A percentile compares a stretch with the other conserved stretches of the same genome.
phyloP scores from a whole-genome alignment of 2,329 filamentous ascomycete genomes.

The Rhynchosporium secalis region DNA sequence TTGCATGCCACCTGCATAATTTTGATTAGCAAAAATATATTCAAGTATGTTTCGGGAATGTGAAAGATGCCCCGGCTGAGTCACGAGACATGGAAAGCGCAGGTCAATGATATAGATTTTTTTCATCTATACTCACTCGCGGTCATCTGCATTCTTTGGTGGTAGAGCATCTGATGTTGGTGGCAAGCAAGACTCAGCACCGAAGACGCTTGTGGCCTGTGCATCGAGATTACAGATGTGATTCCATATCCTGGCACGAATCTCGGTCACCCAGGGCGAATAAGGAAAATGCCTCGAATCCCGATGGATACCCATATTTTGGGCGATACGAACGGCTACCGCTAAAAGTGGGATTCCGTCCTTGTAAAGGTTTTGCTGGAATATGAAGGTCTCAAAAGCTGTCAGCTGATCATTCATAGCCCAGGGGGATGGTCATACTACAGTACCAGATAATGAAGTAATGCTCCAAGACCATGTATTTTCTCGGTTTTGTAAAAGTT shows the following conservation, averaged over 20 bases:
- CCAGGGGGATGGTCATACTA: background rate
- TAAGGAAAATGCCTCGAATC: constrained; percentile 44
- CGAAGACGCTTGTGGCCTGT: constrained; percentile 24
- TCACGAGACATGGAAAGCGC: no score
- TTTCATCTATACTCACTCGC: constrained; percentile 15
- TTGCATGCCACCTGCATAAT: constrained; percentile 21
- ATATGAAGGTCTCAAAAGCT: constrained; percentile 25
- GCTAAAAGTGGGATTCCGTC: constrained; percentile 62
- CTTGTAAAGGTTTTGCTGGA: constrained; percentile 52
- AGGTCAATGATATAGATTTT: no score
- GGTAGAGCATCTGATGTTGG: constrained; percentile 24
- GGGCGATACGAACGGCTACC: constrained; percentile 63
- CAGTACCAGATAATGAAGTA: constrained; percentile 31
- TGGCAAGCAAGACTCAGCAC: constrained; percentile 30
- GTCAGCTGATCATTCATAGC: background rate
- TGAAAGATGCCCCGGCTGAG: no score
- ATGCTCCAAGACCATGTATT: constrained; percentile 19
- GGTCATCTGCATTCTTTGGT: constrained; percentile 30
- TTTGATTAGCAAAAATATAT: no score
- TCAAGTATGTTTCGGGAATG: no score
- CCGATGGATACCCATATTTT: constrained; percentile 65
- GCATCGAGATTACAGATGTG: constrained; percentile 28
- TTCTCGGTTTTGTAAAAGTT: constrained; percentile 28
- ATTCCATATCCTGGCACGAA: constrained; percentile 27
- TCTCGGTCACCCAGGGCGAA: constrained; percentile 30